Evolutionary conservation across 495 filamentous ascomycete genomes (phyloP).

Genomic region (Trichoderma reesei): DNA sequence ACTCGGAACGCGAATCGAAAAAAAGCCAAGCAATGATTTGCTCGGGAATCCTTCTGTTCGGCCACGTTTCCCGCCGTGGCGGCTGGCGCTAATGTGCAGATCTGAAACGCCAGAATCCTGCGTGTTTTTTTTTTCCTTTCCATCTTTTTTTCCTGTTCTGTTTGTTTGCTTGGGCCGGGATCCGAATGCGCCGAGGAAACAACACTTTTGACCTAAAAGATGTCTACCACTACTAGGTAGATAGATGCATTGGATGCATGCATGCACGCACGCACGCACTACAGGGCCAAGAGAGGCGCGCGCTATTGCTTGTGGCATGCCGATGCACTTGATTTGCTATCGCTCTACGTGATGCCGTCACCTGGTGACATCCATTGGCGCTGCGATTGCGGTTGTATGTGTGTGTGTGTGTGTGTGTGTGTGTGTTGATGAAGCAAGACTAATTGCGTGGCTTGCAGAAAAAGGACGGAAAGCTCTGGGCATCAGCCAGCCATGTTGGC

Average conservation of each 20-base stretch:
- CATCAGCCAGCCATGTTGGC: not conserved
- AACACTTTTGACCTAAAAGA: not conserved
- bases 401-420: not conserved
- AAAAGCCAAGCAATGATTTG: not conserved
- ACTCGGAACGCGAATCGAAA: not conserved
- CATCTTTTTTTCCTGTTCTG: too few relatives aligned
- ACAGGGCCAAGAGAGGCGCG: too few relatives aligned
- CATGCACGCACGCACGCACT: not conserved
- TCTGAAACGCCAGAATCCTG: not conserved
- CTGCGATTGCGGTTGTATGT: not conserved
- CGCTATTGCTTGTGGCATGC: too few relatives aligned
- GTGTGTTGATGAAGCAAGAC: not conserved
- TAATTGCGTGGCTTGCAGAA: conserved; percentile 1
- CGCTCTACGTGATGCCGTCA: too few relatives aligned
- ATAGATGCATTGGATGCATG: not conserved
- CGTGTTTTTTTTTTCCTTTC: too few relatives aligned
- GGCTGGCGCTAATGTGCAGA: conserved; percentile 1
- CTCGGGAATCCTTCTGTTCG: not conserved
- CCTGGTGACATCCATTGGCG: not conserved
- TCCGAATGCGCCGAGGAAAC: not conserved
- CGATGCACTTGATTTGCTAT: too few relatives aligned
- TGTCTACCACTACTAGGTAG: not conserved
- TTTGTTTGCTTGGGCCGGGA: not conserved
- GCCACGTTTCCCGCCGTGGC: not conserved
- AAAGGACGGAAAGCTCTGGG: not conserved